Evolutionary conservation across 2,329 filamentous ascomycete genomes (phyloP).

Genomic region (Trichoderma semiorbis): DNA sequence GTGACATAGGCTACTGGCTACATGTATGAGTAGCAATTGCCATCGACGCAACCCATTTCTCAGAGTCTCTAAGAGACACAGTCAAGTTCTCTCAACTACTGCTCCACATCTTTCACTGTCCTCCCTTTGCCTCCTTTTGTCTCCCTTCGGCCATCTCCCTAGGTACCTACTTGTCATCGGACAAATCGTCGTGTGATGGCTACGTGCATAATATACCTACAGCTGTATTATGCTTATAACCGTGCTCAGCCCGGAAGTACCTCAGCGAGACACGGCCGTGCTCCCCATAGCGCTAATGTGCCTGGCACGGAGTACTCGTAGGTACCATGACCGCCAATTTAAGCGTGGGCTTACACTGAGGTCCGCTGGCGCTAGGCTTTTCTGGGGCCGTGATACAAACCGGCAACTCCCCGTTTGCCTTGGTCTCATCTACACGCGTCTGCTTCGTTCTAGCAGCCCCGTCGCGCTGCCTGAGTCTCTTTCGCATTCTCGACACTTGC

Average conservation of each 20-base stretch:
- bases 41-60: not conserved
- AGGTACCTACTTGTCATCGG: not conserved
- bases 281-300: not conserved
- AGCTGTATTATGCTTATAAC: not conserved
- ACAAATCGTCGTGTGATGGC: not conserved
- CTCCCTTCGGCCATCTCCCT: not conserved
- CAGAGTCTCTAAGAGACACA: not conserved
- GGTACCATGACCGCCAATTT: not conserved
- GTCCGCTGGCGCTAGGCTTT: constrained; percentile 14
- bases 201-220: not conserved
- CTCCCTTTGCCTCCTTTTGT: not conserved
- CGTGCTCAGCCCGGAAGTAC: not conserved
- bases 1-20: not conserved
- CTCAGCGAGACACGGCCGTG: not conserved
- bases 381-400: constrained; percentile 13
- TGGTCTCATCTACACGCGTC: constrained; percentile 19
- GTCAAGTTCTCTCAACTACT: not conserved
- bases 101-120: not conserved
- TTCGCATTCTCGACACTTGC: not conserved
- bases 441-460: constrained; percentile 13
- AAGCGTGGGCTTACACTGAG: not conserved
- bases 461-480: constrained; percentile 12
- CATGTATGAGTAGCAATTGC: not conserved
- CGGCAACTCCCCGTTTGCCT: constrained; percentile 13
- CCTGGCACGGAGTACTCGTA: not conserved